phyloP scores from a whole-genome alignment of 257 asterid species.

The Echium plantagineum region DNA sequence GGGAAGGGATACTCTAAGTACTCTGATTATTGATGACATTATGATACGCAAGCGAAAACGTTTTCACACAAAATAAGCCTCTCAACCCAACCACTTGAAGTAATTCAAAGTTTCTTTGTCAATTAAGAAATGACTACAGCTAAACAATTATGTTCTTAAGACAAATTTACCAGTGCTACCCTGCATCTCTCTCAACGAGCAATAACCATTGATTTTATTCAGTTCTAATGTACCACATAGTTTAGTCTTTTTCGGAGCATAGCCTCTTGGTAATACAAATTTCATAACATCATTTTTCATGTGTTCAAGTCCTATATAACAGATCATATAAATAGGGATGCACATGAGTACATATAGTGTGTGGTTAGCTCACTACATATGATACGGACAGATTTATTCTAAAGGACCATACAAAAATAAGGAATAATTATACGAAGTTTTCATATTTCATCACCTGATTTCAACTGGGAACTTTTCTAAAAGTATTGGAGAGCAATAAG shows the following conservation, averaged over 20 bases:
- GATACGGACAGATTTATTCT: background rate
- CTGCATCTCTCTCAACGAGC: background rate
- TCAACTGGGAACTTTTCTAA: conserved; percentile 67
- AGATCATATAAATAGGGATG: background rate
- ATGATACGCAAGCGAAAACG: background rate
- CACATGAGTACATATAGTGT: background rate
- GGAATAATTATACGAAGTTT: background rate
- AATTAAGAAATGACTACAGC: background rate
- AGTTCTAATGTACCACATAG: background rate
- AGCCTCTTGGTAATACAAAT: background rate
- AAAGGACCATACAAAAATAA: background rate
- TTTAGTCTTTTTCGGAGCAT: background rate
- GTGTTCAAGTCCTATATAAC: background rate
- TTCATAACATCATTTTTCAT: background rate
- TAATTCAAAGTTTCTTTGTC: background rate
- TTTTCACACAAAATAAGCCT: no score
- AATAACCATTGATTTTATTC: background rate
- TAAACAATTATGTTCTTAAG: background rate
- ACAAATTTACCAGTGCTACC: background rate
- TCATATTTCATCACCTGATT: conserved; percentile 37
- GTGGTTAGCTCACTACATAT: background rate
- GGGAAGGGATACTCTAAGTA: background rate
- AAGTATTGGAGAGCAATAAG: conserved; percentile 61
- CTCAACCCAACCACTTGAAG: no score
- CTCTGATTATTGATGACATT: background rate